These are phyloP conservation scores for Spiromastix sp. DNA, from an alignment of 2,329 filamentous ascomycete genomes.

Conservation along the genomic window DNA sequence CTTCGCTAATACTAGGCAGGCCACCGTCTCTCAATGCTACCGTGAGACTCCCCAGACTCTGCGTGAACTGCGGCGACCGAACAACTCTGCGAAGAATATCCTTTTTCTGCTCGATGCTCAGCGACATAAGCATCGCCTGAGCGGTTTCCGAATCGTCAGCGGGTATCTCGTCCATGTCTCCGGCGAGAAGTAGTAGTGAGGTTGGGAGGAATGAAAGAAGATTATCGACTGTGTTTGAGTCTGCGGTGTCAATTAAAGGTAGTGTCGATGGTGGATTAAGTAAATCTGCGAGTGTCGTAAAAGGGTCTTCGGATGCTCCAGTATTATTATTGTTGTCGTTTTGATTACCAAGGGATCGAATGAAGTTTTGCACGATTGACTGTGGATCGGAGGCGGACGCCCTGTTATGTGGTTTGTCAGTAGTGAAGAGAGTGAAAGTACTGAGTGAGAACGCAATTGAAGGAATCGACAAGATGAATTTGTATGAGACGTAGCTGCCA, in stretches of 20 bases:
- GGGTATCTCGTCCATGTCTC: slow-evolving; percentile 46
- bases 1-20: slow-evolving; percentile 79
- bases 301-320: slow-evolving; percentile 51
- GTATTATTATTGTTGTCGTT: slow-evolving; percentile 40
- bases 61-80: slow-evolving; percentile 80
- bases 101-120: slow-evolving; percentile 69
- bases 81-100: slow-evolving; percentile 70
- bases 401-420: neutral
- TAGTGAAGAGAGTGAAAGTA: neutral
- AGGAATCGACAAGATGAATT: too few species aligned
- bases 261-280: slow-evolving; percentile 69
- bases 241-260: slow-evolving; percentile 60
- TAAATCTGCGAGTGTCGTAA: slow-evolving; percentile 77
- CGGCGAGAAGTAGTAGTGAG: slow-evolving; percentile 63
- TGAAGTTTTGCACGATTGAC: slow-evolving; percentile 74
- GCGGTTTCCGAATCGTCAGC: slow-evolving; percentile 59
- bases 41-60: slow-evolving; percentile 75
- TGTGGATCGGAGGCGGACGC: slow-evolving; percentile 55
- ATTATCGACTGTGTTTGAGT: slow-evolving; percentile 55
- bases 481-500: too few species aligned
- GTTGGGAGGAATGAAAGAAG: slow-evolving; percentile 72
- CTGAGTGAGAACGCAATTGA: too few species aligned
- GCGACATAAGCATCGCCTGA: slow-evolving; percentile 62
- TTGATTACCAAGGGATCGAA: slow-evolving; percentile 59
- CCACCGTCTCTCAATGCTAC: slow-evolving; percentile 84